Base-by-base conservation (phyloP, 1,284 basidiomycete genomes). In the Apiotrichum siamense region DNA sequence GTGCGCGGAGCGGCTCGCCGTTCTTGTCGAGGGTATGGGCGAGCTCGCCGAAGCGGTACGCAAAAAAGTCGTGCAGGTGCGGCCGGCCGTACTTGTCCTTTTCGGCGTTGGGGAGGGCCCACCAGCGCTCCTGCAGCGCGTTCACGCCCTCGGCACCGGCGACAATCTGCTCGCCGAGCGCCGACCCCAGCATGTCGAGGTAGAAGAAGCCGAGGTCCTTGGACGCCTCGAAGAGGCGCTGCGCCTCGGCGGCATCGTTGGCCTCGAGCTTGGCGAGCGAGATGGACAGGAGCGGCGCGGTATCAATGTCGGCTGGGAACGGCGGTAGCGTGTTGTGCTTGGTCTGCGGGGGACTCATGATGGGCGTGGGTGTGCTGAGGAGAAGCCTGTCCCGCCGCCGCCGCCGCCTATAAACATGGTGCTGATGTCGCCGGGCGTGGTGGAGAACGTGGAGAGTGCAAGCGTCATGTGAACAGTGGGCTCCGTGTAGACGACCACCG, bases 181-280 rank as follows among this genome's bases (percentile, higher is more conserved):
- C 13, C 4, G 53, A 59, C 23, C 56, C 61, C 1, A 49, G 18
- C 54, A 61, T 57, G 52, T 65, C 58, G 21, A 63, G 52, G 57
- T 65, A 65, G 57, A 65, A 65, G 55, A 65, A 65, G n/a, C 63
- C 63, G 15, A 65, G 58, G 31, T 54, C 27, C 31, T 59, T 55
- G 41, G 55, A 58, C 9, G 60, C 58, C 26, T 50, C 23, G 40
- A 59, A 65, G 44, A 65, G 54, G 7, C 54, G 54, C 5, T 27
- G 44, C 4, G 49, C 46, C 44, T 58, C 58, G n/a, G 40, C 41
- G 11, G 26, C 47, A 24, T 65, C 58, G 38, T 46, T 31, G 12
- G 52, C 47, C 44, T 60, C 53, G 24, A 65, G 57, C 48, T 57
- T 56, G 2, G 43, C 35, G 17, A 62, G 54, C 2, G 52, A 54